Base-by-base conservation (phyloP, 371 early-diverging fungal species). In the Actinomortierella ambigua region DNA sequence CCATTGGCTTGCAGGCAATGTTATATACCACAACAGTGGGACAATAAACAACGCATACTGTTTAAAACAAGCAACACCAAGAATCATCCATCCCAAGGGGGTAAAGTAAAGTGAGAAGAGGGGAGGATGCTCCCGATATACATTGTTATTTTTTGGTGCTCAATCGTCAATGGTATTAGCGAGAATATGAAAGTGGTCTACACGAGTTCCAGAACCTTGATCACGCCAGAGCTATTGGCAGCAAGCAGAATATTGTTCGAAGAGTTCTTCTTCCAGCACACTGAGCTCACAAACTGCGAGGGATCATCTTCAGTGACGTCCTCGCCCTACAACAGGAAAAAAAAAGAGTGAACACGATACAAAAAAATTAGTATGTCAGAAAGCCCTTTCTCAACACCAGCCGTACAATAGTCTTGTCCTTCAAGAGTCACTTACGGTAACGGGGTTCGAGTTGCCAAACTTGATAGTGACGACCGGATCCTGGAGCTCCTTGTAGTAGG, bases 171-270 rank as follows among this genome's bases (percentile, higher is more conserved):
- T n/a, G n/a, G n/a, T 34, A 34, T 11, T 34, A 24, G 47, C 9
- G 20, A 49, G 1, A 18, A 41, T 2, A 18, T n/a, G 26, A 24
- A 23, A n/a, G 17, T 26, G 39, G 24, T 56, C 57, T 79, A 85
- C 26, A 82, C 77, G 58, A 89, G 58, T 67, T 85, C 78, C 46
- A 95, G 76, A 13, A 93, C 89, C 75, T 91, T 91, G 63, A 96
- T 88, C 11, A 89, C 80, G 4, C 97, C 97, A 55, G 91, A 90
- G 62, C 94, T 93, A 68, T 95, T 97, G 55, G 95, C 95, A 0
- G 93, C 88, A n/a, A 95, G 43, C 28, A 97, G 55, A 7, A 85
- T 85, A 50, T 88, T 89, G 50, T 59, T 71, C 0, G 73, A 71
- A 3, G 91, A 78, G 51, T 86, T 79, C 51, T 83, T 88, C 69